Conservation (phyloP, 345 rosid genomes). For the Eucalyptus curtisii region DNA sequence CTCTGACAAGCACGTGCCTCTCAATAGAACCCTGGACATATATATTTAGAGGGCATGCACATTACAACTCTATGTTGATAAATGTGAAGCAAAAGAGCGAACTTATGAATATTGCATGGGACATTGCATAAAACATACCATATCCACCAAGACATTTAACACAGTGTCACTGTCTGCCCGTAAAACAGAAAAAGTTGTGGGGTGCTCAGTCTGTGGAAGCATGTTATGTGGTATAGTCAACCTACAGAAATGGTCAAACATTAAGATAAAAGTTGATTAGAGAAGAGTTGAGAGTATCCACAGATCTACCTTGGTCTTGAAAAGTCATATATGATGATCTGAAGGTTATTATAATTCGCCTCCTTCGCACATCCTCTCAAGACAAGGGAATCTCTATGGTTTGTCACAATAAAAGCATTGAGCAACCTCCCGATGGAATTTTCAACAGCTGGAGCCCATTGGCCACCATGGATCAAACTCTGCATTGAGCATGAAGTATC, state of each 20-base stretch:
- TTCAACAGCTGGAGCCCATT: constrained; percentile 90
- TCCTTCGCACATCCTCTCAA: constrained; percentile 69
- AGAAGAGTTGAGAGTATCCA: not conserved
- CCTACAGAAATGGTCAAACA: constrained; percentile 28
- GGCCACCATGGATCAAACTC: constrained; percentile 62
- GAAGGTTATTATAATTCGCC: constrained; percentile 54
- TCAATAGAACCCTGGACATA: constrained; percentile 56
- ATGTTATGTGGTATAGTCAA: constrained; percentile 56
- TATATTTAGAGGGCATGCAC: not conserved
- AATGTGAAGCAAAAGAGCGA: not conserved
- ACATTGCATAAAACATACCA: constrained; percentile 31
- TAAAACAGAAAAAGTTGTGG: constrained; percentile 64
- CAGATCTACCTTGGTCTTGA: constrained; percentile 61
- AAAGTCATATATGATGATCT: constrained; percentile 74
- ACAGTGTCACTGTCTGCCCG: constrained; percentile 67
- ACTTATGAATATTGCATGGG: not conserved
- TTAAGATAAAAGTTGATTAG: not conserved
- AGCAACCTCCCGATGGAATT: constrained; percentile 75
- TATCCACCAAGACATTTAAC: constrained; percentile 81
- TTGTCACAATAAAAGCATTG: constrained; percentile 90
- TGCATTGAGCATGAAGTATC: constrained; percentile 4
- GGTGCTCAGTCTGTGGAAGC: constrained; percentile 80
- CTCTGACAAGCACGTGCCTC: constrained; percentile 87
- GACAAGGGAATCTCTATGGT: constrained; percentile 58
- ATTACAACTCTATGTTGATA: not conserved